Base-by-base conservation (phyloP, 129 eudicot genomes). In the Apium graveolens region DNA sequence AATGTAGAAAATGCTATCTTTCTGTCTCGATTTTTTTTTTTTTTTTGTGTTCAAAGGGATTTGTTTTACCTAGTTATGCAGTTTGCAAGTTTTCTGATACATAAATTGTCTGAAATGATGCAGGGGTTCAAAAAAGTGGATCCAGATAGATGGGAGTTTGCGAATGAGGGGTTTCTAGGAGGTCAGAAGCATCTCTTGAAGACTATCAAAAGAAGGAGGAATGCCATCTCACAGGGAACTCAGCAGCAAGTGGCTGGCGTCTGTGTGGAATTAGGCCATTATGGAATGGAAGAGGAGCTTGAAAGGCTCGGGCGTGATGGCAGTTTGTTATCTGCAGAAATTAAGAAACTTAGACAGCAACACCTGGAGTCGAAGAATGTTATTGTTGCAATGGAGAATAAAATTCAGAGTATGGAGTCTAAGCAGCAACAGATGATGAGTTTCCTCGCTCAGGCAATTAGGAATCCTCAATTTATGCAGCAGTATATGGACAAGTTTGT, bases 111-210 rank as follows among this genome's bases (percentile, higher is more conserved):
- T 24, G 31, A 38, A 34, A 43, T 42, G 21, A 18, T 85, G 69
- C 83, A 94, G 98, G 98, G 98, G 41, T 94, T 94, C 53, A 86
- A 87, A 45, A 94, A 94, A 81, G 96, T 94, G 76, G 97, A 94
- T 82, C 97, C 98, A 5, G 98, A 94, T 63, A 84, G 89, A 78
- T 93, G 97, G 93, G 98, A 93, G 70, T 93, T 93, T 21, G 98
- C 98, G 5, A 93, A 89, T 78, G 92, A 91, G 80, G 95, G 98
- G 34, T 93, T 93, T 76, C 84, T 93, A 13, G 96, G 90, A 65
- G 98, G 98, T 3, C 98, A 94, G 55, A 94, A 88, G 85, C 97
- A 94, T 85, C 90, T 94, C 10, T 80, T 94, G 71, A 94, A 89
- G 79, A 89, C 91, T 10, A 94, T 94, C 80, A 84, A 85, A 51